These are phyloP conservation scores for Geranium brycei DNA, from an alignment of 345 rosid species.

Conservation along the genomic window DNA sequence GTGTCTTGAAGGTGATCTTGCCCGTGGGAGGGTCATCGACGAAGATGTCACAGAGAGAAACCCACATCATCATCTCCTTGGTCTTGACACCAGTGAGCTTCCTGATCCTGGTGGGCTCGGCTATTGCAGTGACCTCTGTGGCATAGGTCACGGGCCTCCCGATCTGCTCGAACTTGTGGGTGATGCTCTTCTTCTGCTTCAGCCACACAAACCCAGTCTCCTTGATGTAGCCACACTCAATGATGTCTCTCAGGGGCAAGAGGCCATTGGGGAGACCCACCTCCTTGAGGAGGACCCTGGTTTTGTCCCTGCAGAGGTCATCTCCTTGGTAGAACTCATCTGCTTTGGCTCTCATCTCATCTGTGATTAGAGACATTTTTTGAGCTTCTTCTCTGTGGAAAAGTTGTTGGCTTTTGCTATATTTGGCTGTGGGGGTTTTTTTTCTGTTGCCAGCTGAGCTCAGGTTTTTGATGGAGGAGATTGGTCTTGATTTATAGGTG, in stretches of 20 bases:
- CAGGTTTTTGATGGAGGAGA: too few species aligned
- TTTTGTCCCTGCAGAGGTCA: conserved; percentile 51
- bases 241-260: conserved; percentile 60
- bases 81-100: conserved; percentile 89
- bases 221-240: conserved; percentile 64
- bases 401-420: not conserved
- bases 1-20: conserved; percentile 67
- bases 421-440: too few species aligned
- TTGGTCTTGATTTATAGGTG: too few species aligned
- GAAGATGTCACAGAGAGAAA: conserved; percentile 45
- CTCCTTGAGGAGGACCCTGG: conserved; percentile 46
- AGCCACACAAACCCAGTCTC: conserved; percentile 92
- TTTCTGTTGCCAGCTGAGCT: too few species aligned
- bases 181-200: conserved; percentile 59
- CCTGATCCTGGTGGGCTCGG: conserved; percentile 58
- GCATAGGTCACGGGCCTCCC: conserved; percentile 48
- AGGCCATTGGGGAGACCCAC: conserved; percentile 64
- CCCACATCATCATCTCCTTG: conserved; percentile 78
- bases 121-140: conserved; percentile 60
- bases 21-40: conserved; percentile 37
- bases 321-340: conserved; percentile 71
- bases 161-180: conserved; percentile 72
- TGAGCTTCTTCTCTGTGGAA: not conserved
- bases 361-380: conserved; percentile 52
- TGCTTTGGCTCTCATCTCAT: conserved; percentile 62